These are phyloP conservation scores for Lathyrus oleraceus DNA, from an alignment of 306 rosid species.

Conservation along the genomic window DNA sequence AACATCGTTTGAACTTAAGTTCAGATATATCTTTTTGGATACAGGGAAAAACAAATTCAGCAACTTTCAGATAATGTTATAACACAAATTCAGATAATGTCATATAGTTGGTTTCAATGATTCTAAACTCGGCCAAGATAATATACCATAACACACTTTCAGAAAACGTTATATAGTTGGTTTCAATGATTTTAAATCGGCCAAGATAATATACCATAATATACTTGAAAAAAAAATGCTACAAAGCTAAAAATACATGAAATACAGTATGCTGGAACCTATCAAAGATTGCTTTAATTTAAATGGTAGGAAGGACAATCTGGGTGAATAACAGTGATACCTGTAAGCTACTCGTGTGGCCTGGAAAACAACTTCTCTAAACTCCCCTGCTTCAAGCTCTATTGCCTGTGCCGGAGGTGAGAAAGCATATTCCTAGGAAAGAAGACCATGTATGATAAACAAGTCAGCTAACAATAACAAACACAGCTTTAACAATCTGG, in stretches of 20 bases:
- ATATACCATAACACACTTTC: background rate
- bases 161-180: too few species aligned
- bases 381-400: constrained; percentile 93
- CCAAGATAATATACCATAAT: constrained; percentile 34
- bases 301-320: constrained; percentile 21
- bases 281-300: constrained; percentile 2
- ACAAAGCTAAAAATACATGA: background rate
- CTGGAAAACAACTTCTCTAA: constrained; percentile 74
- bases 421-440: constrained; percentile 83
- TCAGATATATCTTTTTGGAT: too few species aligned
- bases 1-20: too few species aligned
- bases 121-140: constrained; percentile 15
- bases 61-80: too few species aligned
- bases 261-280: constrained; percentile 18
- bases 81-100: too few species aligned
- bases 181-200: constrained; percentile 20
- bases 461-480: constrained; percentile 28
- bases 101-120: constrained; percentile 7
- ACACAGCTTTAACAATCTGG: constrained; percentile 25
- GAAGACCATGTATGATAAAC: constrained; percentile 20
- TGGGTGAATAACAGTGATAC: constrained; percentile 44
- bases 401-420: constrained; percentile 87
- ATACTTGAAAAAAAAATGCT: background rate
- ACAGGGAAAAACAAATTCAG: too few species aligned
- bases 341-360: constrained; percentile 99